Conservation (phyloP, 768 basidiomycete species). For the Cystoderma amianthinum region DNA sequence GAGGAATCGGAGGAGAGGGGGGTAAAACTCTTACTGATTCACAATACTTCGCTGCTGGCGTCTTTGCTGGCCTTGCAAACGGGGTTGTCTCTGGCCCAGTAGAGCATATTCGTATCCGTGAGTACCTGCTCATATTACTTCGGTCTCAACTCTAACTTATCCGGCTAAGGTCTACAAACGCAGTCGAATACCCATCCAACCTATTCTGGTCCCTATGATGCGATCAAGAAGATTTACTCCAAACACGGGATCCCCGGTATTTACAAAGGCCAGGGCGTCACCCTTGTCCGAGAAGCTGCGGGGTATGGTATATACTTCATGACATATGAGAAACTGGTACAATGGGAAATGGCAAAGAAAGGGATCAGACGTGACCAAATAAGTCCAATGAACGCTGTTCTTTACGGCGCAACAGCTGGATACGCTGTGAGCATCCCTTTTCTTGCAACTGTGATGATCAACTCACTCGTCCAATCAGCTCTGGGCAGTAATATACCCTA, state of each 20-base stretch:
- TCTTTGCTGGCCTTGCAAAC: slow-evolving; percentile 84
- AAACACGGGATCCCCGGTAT: slow-evolving; percentile 76
- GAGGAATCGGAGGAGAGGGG: slow-evolving; percentile 57
- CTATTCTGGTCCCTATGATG: slow-evolving; percentile 84
- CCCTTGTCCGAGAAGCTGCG: slow-evolving; percentile 73
- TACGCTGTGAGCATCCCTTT: slow-evolving; percentile 62
- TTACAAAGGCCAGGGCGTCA: slow-evolving; percentile 90
- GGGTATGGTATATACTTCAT: slow-evolving; percentile 90
- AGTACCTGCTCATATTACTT: slow-evolving; percentile 13
- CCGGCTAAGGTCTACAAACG: slow-evolving; percentile 75
- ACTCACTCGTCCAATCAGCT: slow-evolving; percentile 35
- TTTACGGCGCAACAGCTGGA: slow-evolving; percentile 89
- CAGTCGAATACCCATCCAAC: slow-evolving; percentile 72
- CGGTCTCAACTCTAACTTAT: slow-evolving; percentile 5
- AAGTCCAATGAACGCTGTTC: slow-evolving; percentile 65
- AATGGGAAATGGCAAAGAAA: slow-evolving; percentile 73
- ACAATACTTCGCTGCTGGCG: slow-evolving; percentile 75
- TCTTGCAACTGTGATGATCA: slow-evolving; percentile 1
- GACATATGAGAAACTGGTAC: slow-evolving; percentile 88
- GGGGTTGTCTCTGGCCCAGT: slow-evolving; percentile 93
- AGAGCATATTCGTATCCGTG: slow-evolving; percentile 95
- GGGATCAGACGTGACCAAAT: slow-evolving; percentile 73
- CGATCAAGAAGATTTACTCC: slow-evolving; percentile 76
- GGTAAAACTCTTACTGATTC: slow-evolving; percentile 49
- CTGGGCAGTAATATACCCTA: slow-evolving; percentile 91